Conservation (phyloP, 495 filamentous ascomycete species). For the Corynascus novoguineensis region DNA sequence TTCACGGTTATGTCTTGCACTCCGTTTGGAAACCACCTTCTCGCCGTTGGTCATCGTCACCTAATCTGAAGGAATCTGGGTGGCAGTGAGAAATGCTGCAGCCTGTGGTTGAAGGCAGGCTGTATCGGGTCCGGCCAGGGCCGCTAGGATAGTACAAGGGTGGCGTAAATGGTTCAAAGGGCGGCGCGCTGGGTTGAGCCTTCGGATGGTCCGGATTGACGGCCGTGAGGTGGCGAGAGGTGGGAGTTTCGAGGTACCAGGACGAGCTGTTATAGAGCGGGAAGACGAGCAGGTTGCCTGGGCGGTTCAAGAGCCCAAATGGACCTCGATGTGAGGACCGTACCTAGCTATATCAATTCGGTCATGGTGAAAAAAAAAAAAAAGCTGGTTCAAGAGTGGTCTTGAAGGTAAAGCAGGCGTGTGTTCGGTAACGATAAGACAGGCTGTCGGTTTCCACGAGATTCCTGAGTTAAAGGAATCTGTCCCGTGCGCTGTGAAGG, state of each 20-base stretch:
- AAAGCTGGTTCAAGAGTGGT: neutral
- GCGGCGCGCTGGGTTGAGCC: neutral
- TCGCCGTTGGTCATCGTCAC: conserved; percentile 17
- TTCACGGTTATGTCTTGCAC: conserved; percentile 20
- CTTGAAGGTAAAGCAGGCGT: neutral
- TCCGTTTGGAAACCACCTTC: conserved; percentile 27
- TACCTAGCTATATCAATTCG: conserved; percentile 3
- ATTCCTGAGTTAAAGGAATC: neutral
- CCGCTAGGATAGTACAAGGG: neutral
- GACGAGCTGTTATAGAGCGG: neutral
- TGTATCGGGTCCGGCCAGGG: conserved; percentile 3
- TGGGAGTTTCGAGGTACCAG: no score
- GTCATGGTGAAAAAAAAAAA: conserved; percentile 15
- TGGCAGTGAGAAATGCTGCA: neutral
- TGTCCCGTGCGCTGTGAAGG: neutral
- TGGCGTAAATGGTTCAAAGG: neutral
- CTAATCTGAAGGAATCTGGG: neutral
- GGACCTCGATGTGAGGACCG: conserved; percentile 15
- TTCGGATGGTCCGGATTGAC: conserved; percentile 2
- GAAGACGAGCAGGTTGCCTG: neutral
- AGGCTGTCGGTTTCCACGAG: neutral
- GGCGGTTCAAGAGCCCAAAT: conserved; percentile 5
- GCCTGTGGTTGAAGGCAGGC: neutral
- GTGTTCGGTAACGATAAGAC: neutral
- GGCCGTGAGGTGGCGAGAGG: neutral